Percentiles rank a stretch among this genome's conserved stretches.
Conservation (phyloP, 2,329 filamentous ascomycete genomes). For the Fusarium citri region DNA sequence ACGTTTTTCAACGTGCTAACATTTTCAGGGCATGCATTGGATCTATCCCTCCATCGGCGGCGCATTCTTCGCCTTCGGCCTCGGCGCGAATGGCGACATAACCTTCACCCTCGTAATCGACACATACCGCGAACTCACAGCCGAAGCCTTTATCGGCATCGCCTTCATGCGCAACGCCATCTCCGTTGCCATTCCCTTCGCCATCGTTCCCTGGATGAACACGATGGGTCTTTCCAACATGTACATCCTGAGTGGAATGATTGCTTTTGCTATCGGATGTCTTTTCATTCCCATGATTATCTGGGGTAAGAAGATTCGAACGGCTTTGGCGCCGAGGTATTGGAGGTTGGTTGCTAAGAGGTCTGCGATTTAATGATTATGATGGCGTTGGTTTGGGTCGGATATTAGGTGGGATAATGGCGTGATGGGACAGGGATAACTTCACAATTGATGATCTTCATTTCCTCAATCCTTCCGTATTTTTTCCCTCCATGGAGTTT, state of each 20-base stretch:
- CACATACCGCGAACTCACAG: slow-evolving; percentile 48
- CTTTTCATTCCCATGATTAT: slow-evolving; percentile 48
- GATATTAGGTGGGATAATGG: not conserved
- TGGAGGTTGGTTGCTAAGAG: slow-evolving; percentile 39
- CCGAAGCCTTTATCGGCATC: slow-evolving; percentile 49
- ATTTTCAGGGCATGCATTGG: slow-evolving; percentile 56
- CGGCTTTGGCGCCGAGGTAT: slow-evolving; percentile 38
- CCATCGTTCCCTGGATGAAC: slow-evolving; percentile 48
- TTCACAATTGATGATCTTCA: not conserved
- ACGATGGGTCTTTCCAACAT: slow-evolving; percentile 48
- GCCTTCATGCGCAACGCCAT: slow-evolving; percentile 50
- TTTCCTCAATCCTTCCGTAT: not conserved
- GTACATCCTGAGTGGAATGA: slow-evolving; percentile 43
- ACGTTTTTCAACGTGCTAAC: slow-evolving; percentile 2
- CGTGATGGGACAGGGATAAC: not conserved
- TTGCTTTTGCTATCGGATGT: slow-evolving; percentile 41
- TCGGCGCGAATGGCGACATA: slow-evolving; percentile 54
- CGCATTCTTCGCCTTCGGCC: slow-evolving; percentile 53
- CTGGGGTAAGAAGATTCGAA: slow-evolving; percentile 49
- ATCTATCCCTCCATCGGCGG: slow-evolving; percentile 54
- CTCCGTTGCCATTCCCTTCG: slow-evolving; percentile 47
- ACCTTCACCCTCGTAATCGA: slow-evolving; percentile 53
- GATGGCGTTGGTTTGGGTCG: not conserved
- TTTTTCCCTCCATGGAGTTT: accelerated
- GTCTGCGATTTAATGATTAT: slow-evolving; percentile 23